These are phyloP conservation scores for Fusarium camptoceras DNA, from an alignment of 2,329 filamentous ascomycete species.

Conservation along the genomic window DNA sequence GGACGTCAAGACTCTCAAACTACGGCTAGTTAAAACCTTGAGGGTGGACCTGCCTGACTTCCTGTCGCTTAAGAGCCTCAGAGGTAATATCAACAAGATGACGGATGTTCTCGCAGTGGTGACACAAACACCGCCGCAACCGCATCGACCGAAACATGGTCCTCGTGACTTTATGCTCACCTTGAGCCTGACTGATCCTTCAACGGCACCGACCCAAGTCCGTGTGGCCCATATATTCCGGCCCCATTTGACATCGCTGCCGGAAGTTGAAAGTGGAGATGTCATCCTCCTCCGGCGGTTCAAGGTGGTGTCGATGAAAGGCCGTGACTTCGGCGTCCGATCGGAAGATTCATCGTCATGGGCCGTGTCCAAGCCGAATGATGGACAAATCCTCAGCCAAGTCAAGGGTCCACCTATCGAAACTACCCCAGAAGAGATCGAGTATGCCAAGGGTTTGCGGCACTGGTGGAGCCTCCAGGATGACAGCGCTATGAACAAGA, in stretches of 20 bases:
- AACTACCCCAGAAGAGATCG: conserved; percentile 61
- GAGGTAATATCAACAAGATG: conserved; percentile 61
- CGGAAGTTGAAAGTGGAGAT: conserved; percentile 66
- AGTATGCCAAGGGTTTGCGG: conserved; percentile 61
- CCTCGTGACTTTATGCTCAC: conserved; percentile 70
- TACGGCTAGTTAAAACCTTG: conserved; percentile 60
- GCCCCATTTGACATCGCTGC: conserved; percentile 68
- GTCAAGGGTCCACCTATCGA: conserved; percentile 71
- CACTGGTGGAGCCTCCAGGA: conserved; percentile 64
- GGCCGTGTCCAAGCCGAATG: conserved; percentile 67
- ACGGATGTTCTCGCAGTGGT: conserved; percentile 68
- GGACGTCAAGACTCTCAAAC: conserved; percentile 54
- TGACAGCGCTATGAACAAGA: conserved; percentile 57
- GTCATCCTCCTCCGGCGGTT: conserved; percentile 69
- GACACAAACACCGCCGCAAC: conserved; percentile 61
- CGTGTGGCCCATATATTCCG: conserved; percentile 69
- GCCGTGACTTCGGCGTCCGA: conserved; percentile 66
- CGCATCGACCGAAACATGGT: conserved; percentile 66
- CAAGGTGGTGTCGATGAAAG: conserved; percentile 64
- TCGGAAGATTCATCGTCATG: conserved; percentile 69
- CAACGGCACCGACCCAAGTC: conserved; percentile 62
- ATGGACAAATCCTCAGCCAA: conserved; percentile 59
- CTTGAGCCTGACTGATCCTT: conserved; percentile 68
- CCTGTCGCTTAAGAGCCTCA: conserved; percentile 63
- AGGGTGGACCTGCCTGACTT: conserved; percentile 65